A percentile compares a stretch with the other conserved stretches of the same genome.
Evolutionary conservation across 805 yeast genomes (phyloP).

Genomic region (Starmerella bombi): DNA sequence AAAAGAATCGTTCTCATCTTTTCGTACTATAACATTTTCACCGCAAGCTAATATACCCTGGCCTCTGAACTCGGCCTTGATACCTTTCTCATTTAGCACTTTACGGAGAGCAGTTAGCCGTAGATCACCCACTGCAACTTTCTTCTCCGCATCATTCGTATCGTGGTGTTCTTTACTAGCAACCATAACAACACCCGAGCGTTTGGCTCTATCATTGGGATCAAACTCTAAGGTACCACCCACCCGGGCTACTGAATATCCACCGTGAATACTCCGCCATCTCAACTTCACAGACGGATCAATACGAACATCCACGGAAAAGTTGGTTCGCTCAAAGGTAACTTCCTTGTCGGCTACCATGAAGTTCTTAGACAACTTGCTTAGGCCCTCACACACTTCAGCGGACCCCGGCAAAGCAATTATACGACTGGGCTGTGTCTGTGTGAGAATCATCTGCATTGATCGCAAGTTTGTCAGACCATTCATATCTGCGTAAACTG

Average conservation of each 20-base stretch:
- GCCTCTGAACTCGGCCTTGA: slow-evolving; percentile 77
- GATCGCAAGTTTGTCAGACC: slow-evolving; percentile 81
- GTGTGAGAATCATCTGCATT: slow-evolving; percentile 58
- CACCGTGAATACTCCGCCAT: slow-evolving; percentile 80
- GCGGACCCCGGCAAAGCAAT: slow-evolving; percentile 37
- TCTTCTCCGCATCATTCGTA: slow-evolving; percentile 18
- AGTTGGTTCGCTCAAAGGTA: slow-evolving; percentile 13
- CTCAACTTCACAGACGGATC: slow-evolving; percentile 53
- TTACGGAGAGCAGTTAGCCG: slow-evolving; percentile 67
- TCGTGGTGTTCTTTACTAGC: not conserved
- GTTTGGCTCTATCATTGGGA: slow-evolving; percentile 8
- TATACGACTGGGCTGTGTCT: slow-evolving; percentile 63
- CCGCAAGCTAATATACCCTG: slow-evolving; percentile 87
- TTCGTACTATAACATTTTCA: slow-evolving; percentile 58
- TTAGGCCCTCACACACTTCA: slow-evolving; percentile 14
- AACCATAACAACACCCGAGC: slow-evolving; percentile 8
- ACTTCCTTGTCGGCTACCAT: slow-evolving; percentile 10
- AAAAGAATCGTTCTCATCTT: slow-evolving; percentile 70
- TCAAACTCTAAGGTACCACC: slow-evolving; percentile 38
- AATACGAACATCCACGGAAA: slow-evolving; percentile 35
- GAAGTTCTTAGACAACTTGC: not conserved
- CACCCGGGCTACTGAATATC: slow-evolving; percentile 70
- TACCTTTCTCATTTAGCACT: slow-evolving; percentile 42
- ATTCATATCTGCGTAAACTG: slow-evolving; percentile 65
- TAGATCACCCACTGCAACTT: slow-evolving; percentile 78